A percentile compares a stretch with the other conserved stretches of the same genome.
Evolutionary conservation across 2,329 filamentous ascomycete genomes (phyloP).

Genomic region (Chrysoporthe puriensis): DNA sequence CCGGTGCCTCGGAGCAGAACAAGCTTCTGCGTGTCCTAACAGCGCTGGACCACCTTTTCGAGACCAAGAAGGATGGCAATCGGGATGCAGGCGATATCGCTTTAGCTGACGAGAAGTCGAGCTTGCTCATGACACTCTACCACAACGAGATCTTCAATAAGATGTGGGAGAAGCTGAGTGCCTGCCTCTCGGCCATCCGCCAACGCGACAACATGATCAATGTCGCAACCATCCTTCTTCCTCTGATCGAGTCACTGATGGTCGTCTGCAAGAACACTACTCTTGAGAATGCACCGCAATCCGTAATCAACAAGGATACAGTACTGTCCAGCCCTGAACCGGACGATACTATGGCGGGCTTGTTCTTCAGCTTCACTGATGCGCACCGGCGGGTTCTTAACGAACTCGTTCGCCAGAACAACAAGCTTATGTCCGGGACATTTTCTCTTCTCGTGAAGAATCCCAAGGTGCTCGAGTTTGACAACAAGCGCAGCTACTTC

Average conservation of each 20-base stretch:
- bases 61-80: conserved; percentile 64
- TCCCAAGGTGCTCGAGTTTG: conserved; percentile 97
- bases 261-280: conserved; percentile 99
- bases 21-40: conserved; percentile 92
- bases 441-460: conserved; percentile 97
- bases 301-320: conserved; percentile 64
- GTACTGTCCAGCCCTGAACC: conserved; percentile 75
- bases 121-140: conserved; percentile 85
- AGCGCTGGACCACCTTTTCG: conserved; percentile 93
- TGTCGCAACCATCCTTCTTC: conserved; percentile 91
- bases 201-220: conserved; percentile 95
- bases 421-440: conserved; percentile 97
- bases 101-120: conserved; percentile 66
- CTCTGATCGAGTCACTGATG: conserved; percentile 95
- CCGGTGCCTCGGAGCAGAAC: conserved; percentile 92
- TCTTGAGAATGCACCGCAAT: conserved; percentile 64
- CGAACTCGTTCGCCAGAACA: conserved; percentile 94
- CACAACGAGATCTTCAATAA: conserved; percentile 87
- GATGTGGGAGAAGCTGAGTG: conserved; percentile 90
- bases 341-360: conserved; percentile 79
- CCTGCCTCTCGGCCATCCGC: conserved; percentile 84
- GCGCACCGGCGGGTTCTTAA: conserved; percentile 97
- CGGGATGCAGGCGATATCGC: conserved; percentile 20
- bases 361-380: conserved; percentile 98
- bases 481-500: conserved; percentile 99